Evolutionary conservation across 176 grass and related monocot species (phyloP), one percentile per base, ranked within the genome.

Genomic region (Metroxylon sagu): DNA sequence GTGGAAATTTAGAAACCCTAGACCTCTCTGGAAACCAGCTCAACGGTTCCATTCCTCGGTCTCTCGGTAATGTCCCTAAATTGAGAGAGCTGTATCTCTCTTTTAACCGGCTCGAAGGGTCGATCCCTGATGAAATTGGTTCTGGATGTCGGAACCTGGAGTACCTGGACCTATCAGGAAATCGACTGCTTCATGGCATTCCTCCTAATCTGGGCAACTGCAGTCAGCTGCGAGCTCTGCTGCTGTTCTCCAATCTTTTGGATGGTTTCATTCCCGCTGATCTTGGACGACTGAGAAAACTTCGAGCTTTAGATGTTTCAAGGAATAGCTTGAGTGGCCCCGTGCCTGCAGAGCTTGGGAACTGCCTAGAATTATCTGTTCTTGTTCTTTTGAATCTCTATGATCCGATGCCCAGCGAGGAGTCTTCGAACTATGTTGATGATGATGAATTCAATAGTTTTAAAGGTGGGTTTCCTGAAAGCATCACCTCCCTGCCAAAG

Each of bases 21-120:
- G 74, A 95, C 81, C 82, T 95, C 60, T 89, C 90, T 0, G 71
- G 85, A 62, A 95, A 95, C 67, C 82, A 59, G 65, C 49, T 95
- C 52, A 77, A 61, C 48, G 74, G 74, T 43, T 69, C 74, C 1
- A 39, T 77, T 49, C 65, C 65, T 14, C 7, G 43, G 27, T 77
- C 28, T 77, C 29, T 70, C 14, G 64, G 65, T 62, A 23, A 35
- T 48, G 18, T 70, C 19, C 39, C 65, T 19, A 26, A 77, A 25
- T 25, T 77, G 26, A 69, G 25, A 27, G 27, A 49, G 26, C 31
- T 77, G 18, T 53, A 30, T 21, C 74, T 77, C 18, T 53, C 65
- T 25, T 77, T 52, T 30, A 77, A 77, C 48, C 56, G 23, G 14
- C 66, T 90, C 59, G 49, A 10, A 19, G 72, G 83, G 18, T 52